Conservation (phyloP, 306 rosid species). For the Glycine soja region DNA sequence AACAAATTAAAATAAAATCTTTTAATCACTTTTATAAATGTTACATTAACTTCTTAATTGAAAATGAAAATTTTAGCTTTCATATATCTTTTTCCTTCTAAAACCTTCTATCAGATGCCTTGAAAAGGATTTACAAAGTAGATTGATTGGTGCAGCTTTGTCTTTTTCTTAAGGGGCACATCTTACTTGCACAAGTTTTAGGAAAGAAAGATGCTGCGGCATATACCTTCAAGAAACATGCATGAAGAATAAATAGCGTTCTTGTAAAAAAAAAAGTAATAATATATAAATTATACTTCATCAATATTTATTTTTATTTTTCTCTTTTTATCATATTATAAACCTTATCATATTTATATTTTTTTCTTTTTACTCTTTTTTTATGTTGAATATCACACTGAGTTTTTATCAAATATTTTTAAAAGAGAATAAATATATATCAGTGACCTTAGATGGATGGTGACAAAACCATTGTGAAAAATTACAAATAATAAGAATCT, state of each 20-base stretch:
- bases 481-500: conserved; percentile 21
- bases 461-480: conserved; percentile 30
- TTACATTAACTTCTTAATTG: too few relatives aligned
- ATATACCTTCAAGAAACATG: conserved; percentile 34
- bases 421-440: too few relatives aligned
- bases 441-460: neutral
- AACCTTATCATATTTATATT: too few relatives aligned
- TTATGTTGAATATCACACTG: too few relatives aligned
- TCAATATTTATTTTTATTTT: neutral
- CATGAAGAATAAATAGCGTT: neutral
- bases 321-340: neutral
- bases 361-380: too few relatives aligned
- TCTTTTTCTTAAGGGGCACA: neutral
- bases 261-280: neutral
- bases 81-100: neutral
- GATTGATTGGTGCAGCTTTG: conserved; percentile 32
- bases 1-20: neutral
- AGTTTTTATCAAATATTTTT: too few relatives aligned
- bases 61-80: neutral
- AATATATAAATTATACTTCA: too few relatives aligned
- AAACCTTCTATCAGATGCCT: conserved; percentile 2
- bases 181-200: conserved; percentile 35
- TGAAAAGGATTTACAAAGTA: neutral
- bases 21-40: neutral
- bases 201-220: conserved; percentile 38